Base-by-base conservation (phyloP, 768 basidiomycete species). In the Trametes villosa region DNA sequence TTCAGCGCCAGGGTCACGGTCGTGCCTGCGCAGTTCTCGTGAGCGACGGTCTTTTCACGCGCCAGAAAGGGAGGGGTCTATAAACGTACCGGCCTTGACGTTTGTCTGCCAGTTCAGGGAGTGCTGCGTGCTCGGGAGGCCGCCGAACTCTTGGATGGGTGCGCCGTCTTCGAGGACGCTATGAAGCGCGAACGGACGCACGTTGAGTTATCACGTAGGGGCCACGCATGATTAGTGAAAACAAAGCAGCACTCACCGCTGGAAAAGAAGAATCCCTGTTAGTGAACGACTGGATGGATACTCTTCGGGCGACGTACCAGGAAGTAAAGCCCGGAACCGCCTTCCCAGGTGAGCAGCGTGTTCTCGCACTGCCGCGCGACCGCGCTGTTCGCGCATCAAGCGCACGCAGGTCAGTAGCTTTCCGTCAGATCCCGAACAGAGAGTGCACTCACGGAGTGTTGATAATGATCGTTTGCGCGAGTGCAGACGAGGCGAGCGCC, bases 301-400 rank as follows among this genome's bases (percentile, higher is more conserved):
- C n/a, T n/a, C n/a, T n/a, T 7, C 4, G 12, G 20, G 12, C n/a
- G 49, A 36, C 49, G 33, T 24, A 51, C 49, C 33, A 51, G 33
- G 51, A 53, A 53, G n/a, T 41, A 53, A 5, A 20, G 51, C 7
- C 51, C 51, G 41, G 22, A 20, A 41, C n/a, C 51, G 26, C 51
- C 51, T 3, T 40, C 4, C 51, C 51, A 53, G 36, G 40, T 41
- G 3, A 53, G 27, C 26, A 27, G 15, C n/a, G 51, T 53, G 22
- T 22, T 22, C 27, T 27, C 45, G 27, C 45, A 47, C n/a, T 47
- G 45, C 20, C 27, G 22, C 6, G 27, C 45, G 20, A 47, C 15
- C 12, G 45, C 27, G 3, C 45, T 47, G 15, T 47, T n/a, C n/a
- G n/a, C n/a, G n/a, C n/a, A n/a, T n/a, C n/a, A n/a, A n/a, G n/a